Percentiles rank a stretch among this genome's conserved stretches.
phyloP scores from a whole-genome alignment of 169 alveolate species.

The Cryptosporidium ubiquitum region DNA sequence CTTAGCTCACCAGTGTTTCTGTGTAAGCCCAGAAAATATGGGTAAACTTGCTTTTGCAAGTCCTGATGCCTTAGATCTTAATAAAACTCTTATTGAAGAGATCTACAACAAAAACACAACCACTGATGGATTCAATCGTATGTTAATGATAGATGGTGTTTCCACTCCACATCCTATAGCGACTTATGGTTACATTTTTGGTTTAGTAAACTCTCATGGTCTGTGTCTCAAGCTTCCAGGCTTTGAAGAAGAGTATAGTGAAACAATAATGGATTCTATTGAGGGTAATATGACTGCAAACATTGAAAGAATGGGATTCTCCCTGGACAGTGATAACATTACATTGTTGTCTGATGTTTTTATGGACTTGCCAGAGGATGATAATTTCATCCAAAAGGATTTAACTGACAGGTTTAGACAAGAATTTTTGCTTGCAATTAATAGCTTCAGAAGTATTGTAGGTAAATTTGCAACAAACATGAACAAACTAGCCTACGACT shows the following conservation, averaged over 20 bases:
- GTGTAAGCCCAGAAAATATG: constrained; percentile 73
- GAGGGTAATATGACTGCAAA: constrained; percentile 58
- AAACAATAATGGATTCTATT: constrained; percentile 39
- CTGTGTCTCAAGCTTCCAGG: constrained; percentile 64
- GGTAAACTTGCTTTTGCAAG: constrained; percentile 53
- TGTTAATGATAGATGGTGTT: constrained; percentile 45
- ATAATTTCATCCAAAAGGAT: constrained; percentile 26
- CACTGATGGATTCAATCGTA: constrained; percentile 5
- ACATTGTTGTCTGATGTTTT: constrained; percentile 57
- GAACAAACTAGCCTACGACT: constrained; percentile 67
- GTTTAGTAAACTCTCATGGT: constrained; percentile 63
- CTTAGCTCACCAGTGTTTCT: constrained; percentile 66
- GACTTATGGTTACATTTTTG: constrained; percentile 66
- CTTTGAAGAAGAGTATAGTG: constrained; percentile 31
- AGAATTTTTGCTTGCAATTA: constrained; percentile 64
- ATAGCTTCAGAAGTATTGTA: constrained; percentile 64
- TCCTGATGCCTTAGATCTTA: constrained; percentile 47
- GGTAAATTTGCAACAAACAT: constrained; percentile 71
- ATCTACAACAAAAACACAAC: background rate
- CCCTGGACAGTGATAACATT: constrained; percentile 29
- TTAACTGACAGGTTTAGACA: constrained; percentile 64
- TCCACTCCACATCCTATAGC: constrained; percentile 70
- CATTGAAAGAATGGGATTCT: constrained; percentile 41
- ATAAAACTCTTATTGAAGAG: constrained; percentile 46
- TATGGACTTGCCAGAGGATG: constrained; percentile 56